phyloP scores from a whole-genome alignment of 352 stramenopile genomes.

The Elongisporangium prolatum region DNA sequence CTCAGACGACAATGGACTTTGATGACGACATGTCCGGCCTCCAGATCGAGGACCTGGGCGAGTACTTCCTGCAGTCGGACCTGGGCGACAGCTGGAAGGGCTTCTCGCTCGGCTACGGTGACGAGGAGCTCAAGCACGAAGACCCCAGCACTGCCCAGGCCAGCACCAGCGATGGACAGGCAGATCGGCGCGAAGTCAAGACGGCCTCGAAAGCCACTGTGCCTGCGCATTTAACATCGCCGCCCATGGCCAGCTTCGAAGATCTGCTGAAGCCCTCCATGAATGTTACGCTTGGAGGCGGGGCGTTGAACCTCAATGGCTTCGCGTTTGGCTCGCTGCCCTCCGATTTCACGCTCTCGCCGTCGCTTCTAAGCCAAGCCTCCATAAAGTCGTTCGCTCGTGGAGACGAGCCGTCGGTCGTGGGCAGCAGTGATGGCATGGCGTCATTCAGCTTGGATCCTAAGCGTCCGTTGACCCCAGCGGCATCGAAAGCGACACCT shows the following conservation, averaged over 20 bases:
- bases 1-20: slow-evolving; percentile 36
- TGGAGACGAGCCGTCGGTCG: slow-evolving; percentile 1
- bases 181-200: slow-evolving; percentile 9
- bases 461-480: slow-evolving; percentile 12
- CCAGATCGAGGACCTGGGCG: slow-evolving; percentile 71
- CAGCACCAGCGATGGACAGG: slow-evolving; percentile 9
- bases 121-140: slow-evolving; percentile 18
- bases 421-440: slow-evolving; percentile 11
- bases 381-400: slow-evolving; percentile 7
- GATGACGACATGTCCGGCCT: slow-evolving; percentile 67
- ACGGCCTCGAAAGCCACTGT: slow-evolving; percentile 7
- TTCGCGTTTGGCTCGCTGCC: slow-evolving; percentile 20
- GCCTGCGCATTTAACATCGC: slow-evolving; percentile 26
- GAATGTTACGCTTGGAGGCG: slow-evolving; percentile 6
- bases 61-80: slow-evolving; percentile 64
- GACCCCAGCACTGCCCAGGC: slow-evolving; percentile 4
- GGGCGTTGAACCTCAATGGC: slow-evolving; percentile 1
- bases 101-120: slow-evolving; percentile 60
- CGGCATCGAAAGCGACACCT: slow-evolving; percentile 3
- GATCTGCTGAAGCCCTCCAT: slow-evolving; percentile 31
- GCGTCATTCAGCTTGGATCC: slow-evolving; percentile 31
- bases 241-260: slow-evolving; percentile 36
- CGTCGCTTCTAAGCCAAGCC: slow-evolving; percentile 17
- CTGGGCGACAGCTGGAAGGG: slow-evolving; percentile 64
- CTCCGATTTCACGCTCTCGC: slow-evolving; percentile 26